A percentile compares a stretch with the other conserved stretches of the same genome.
Conservation (phyloP, 1,284 basidiomycete species). For the Fomitiporia mediterranea region DNA sequence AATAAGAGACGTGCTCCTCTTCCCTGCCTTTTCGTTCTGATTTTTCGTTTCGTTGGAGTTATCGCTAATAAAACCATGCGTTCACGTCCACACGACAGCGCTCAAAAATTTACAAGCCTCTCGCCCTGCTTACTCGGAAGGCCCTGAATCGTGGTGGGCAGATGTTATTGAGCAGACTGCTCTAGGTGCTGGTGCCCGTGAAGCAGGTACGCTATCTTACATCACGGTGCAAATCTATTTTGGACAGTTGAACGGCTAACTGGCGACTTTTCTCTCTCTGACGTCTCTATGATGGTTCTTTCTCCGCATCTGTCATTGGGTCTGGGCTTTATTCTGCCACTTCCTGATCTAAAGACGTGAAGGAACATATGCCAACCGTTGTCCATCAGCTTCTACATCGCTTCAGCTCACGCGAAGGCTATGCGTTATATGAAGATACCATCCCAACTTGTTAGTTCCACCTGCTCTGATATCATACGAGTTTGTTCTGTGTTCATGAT, state of each 20-base stretch:
- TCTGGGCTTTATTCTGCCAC: neutral
- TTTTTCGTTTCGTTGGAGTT: neutral
- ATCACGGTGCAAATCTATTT: neutral
- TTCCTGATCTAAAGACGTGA: conserved; percentile 39
- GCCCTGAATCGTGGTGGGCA: conserved; percentile 61
- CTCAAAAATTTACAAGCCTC: conserved; percentile 55
- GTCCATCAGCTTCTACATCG: conserved; percentile 52
- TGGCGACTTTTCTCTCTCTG: neutral
- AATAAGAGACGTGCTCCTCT: no score
- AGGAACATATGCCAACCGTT: conserved; percentile 46
- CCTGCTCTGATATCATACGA: neutral
- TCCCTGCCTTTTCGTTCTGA: neutral
- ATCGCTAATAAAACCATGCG: neutral
- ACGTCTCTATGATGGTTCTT: no score
- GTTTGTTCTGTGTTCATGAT: no score
- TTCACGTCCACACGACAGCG: conserved; percentile 37
- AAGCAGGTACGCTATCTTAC: conserved; percentile 40
- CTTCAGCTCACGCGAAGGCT: conserved; percentile 68
- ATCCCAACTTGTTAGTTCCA: conserved; percentile 50
- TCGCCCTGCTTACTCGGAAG: conserved; percentile 48
- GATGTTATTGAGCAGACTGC: conserved; percentile 70
- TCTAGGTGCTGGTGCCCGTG: conserved; percentile 62
- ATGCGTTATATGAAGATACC: conserved; percentile 60
- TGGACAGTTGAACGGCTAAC: neutral
- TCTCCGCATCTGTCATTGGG: no score